Evolutionary conservation across 73 alveolate genomes (phyloP).

Genomic region (Tetrahymena thermophila): DNA sequence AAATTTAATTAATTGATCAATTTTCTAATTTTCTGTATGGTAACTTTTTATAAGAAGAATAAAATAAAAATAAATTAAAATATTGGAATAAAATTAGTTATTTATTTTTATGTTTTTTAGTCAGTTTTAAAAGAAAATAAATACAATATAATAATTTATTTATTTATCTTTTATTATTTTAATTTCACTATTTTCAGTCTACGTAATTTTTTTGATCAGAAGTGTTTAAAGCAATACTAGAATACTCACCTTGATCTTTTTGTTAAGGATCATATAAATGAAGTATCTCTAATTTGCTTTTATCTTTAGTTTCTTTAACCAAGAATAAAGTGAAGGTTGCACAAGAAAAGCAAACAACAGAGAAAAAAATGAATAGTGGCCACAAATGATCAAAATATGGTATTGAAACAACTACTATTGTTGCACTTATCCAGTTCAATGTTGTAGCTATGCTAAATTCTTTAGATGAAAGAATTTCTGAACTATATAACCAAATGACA

Average conservation of each 20-base stretch:
- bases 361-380: neutral
- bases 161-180: too few relatives aligned
- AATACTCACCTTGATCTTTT: neutral
- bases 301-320: neutral
- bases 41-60: too few relatives aligned
- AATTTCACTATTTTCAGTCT: neutral
- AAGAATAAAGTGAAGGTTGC: neutral
- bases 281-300: neutral
- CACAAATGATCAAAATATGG: neutral
- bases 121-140: too few relatives aligned
- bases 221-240: neutral
- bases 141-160: too few relatives aligned
- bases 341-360: neutral
- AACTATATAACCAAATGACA: slow-evolving; percentile 15
- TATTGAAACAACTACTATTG: neutral
- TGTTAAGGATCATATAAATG: neutral
- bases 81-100: too few relatives aligned
- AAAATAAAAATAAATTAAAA: too few relatives aligned
- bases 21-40: too few relatives aligned
- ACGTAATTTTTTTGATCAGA: neutral
- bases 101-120: too few relatives aligned
- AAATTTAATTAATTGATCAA: too few relatives aligned
- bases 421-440: slow-evolving; percentile 23
- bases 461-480: slow-evolving; percentile 15
- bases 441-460: slow-evolving; percentile 4